Evolutionary conservation across 176 grass and related monocot genomes (phyloP), one percentile per base, ranked within the genome.

Genomic region (Elaeis guineensis): DNA sequence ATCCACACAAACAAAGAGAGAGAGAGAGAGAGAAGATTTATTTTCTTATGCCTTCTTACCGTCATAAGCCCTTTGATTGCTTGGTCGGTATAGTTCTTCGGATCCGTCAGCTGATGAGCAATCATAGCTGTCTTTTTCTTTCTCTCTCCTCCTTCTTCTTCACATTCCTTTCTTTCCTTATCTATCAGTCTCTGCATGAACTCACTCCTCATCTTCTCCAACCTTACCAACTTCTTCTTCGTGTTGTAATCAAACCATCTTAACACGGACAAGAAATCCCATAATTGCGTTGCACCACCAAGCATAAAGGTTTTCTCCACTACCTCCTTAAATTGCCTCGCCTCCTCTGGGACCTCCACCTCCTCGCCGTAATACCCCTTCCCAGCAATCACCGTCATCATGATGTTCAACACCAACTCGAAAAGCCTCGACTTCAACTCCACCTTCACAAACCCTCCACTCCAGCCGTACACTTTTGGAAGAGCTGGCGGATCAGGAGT

Each of bases 121-220:
- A 59, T 29, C 15, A 26, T 59, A 9, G 15, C 17, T 12, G 5
- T 58, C 14, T 6, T 26, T 16, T 29, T 5, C 11, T 59, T 29
- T 7, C 3, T 16, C 12, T 30, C 21, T 6, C 11, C 35, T 44
- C 12, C 22, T 15, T 16, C 25, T 15, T 30, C 21, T 15, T 17
- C 1, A 0, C 5, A 15, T 12, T n/a, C 2, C 12, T 16, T 28
- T 17, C 57, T 16, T 0, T 16, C 21, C 21, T 16, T 25, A 25
- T 59, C 57, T 4, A 59, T 59, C 5, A 59, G 22, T 25, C 23
- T 16, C 21, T 59, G 57, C 57, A 59, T 21, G 57, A 59, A 28
- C 4, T 59, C 22, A 26, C 16, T 23, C 22, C 21, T 59, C 23
- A 4, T 3, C 14, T 17, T 59, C 3, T 28, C 7, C 14, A 59